Evolutionary conservation across 768 basidiomycete species (phyloP).

Genomic region (Tylopilus balloui): DNA sequence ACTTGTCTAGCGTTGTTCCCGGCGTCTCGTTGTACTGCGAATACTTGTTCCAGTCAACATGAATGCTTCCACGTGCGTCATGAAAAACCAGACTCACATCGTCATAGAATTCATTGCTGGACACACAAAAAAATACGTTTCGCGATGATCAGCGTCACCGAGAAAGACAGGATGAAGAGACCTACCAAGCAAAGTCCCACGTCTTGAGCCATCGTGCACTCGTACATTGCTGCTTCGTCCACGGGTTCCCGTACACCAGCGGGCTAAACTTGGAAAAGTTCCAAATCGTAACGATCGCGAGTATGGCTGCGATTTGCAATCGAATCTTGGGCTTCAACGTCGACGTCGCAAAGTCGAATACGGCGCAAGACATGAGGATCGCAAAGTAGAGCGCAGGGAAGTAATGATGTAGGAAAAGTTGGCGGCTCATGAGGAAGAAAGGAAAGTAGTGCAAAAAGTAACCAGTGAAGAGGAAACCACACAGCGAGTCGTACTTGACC

Average conservation of each 20-base stretch:
- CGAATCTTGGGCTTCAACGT: conserved; percentile 70
- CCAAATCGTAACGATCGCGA: conserved; percentile 71
- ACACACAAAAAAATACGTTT: no score
- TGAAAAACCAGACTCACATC: conserved; percentile 43
- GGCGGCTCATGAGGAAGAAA: conserved; percentile 96
- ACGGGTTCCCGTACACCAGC: conserved; percentile 75
- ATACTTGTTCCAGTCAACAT: conserved; percentile 40
- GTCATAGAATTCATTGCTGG: conserved; percentile 66
- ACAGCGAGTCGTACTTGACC: conserved; percentile 86
- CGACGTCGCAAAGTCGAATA: conserved; percentile 86
- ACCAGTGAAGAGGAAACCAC: conserved; percentile 87
- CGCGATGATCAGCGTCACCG: background rate
- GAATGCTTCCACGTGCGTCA: background rate
- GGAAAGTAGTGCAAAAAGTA: conserved; percentile 95
- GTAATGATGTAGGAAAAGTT: conserved; percentile 97
- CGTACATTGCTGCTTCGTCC: conserved; percentile 80
- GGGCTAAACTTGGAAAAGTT: conserved; percentile 78
- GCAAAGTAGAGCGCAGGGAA: conserved; percentile 95
- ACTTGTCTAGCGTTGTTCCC: conserved; percentile 38
- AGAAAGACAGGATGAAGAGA: background rate
- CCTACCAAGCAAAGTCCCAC: conserved; percentile 94
- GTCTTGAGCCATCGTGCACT: conserved; percentile 82
- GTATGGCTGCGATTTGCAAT: conserved; percentile 73
- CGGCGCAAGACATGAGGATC: conserved; percentile 67
- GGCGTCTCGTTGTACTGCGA: conserved; percentile 44